phyloP scores from a whole-genome alignment of 73 alveolate genomes.

The Paraurostyla sp. region DNA sequence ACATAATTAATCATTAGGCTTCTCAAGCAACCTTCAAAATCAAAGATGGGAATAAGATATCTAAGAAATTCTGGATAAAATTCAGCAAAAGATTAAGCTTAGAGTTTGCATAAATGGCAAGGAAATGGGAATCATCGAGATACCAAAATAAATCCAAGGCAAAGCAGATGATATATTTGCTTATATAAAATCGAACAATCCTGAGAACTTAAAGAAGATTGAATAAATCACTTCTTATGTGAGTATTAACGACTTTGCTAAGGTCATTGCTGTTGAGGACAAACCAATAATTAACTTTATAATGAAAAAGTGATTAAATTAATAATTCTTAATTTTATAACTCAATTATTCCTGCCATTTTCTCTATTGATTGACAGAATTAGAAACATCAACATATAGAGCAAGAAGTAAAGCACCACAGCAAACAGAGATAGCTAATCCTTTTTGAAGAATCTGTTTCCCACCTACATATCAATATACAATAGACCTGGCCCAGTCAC shows the following conservation, averaged over 20 bases:
- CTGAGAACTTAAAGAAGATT: background rate
- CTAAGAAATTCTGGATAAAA: background rate
- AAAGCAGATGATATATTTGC: background rate
- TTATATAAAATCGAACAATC: background rate
- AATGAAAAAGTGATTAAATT: background rate
- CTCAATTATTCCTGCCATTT: background rate
- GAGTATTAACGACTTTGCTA: background rate
- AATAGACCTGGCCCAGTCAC: constrained; percentile 55
- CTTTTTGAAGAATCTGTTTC: constrained; percentile 50
- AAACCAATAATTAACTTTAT: constrained; percentile 36
- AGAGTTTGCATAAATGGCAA: constrained; percentile 3
- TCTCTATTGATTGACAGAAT: constrained; percentile 27
- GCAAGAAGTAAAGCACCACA: constrained; percentile 23
- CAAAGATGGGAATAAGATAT: constrained; percentile 31
- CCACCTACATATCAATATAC: constrained; percentile 52
- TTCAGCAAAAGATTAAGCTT: background rate
- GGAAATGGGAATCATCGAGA: background rate
- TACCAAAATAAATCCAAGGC: background rate
- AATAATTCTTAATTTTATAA: background rate
- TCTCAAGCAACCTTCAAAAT: background rate
- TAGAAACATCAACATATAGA: constrained; percentile 47
- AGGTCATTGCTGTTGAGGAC: background rate
- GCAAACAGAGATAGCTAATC: constrained; percentile 29
- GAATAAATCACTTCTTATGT: background rate
- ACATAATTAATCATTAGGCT: background rate